phyloP scores from a whole-genome alignment of 208 protist genomes.

The Strigomonas galati region DNA sequence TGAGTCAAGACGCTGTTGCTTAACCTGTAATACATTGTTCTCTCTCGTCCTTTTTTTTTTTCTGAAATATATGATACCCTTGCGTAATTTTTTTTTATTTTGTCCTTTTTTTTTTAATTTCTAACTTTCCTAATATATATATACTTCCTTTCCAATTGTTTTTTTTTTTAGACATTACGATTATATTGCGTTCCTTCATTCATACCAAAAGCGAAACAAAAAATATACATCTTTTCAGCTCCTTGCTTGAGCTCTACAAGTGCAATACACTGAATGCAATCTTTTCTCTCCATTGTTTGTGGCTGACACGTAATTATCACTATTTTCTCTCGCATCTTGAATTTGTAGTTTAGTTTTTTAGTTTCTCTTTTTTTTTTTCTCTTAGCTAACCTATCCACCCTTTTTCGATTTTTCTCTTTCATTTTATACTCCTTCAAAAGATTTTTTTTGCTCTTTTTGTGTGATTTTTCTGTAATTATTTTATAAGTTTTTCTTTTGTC shows the following conservation, averaged over 20 bases:
- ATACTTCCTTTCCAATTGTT: background rate
- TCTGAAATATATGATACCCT: background rate
- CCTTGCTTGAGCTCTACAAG: background rate
- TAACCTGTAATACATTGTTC: background rate
- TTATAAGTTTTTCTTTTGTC: background rate
- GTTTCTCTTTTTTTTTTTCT: conserved; percentile 1
- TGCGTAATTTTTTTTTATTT: background rate
- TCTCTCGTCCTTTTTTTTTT: conserved; percentile 1
- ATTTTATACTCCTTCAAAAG: background rate
- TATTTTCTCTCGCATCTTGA: background rate
- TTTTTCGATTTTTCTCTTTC: background rate
- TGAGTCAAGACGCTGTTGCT: too few relatives aligned
- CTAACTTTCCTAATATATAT: background rate
- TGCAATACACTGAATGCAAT: background rate
- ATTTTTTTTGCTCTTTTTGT: background rate
- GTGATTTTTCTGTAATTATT: background rate
- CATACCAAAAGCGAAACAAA: background rate
- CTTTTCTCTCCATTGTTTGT: background rate
- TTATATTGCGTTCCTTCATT: background rate
- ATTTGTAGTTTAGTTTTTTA: background rate
- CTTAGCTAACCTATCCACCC: background rate
- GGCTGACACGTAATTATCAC: background rate
- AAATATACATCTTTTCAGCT: background rate
- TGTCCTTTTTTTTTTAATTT: background rate
- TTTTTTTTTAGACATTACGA: background rate